phyloP scores from a whole-genome alignment of 345 rosid genomes.

The Brassica carinata region DNA sequence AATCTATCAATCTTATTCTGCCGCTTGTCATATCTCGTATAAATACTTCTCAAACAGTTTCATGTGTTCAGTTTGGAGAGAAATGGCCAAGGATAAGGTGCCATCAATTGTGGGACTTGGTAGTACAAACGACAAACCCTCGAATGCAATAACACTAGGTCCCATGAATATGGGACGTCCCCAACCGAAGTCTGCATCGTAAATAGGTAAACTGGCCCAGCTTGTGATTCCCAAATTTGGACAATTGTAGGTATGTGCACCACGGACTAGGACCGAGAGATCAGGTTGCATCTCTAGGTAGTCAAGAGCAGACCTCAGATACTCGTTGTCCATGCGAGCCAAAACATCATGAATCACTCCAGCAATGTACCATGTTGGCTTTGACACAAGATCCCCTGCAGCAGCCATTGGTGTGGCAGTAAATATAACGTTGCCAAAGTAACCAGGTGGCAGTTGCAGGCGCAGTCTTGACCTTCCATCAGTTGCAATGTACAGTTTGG shows the following conservation, averaged over 20 bases:
- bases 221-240: constrained; percentile 90
- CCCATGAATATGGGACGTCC: constrained; percentile 93
- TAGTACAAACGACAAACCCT: constrained; percentile 72
- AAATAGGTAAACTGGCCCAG: constrained; percentile 84
- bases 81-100: constrained; percentile 73
- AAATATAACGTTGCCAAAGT: constrained; percentile 90
- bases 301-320: constrained; percentile 92
- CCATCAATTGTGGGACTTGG: constrained; percentile 82
- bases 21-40: constrained; percentile 41
- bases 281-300: constrained; percentile 88
- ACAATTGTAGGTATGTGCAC: constrained; percentile 78
- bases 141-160: constrained; percentile 80
- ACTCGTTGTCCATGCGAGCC: constrained; percentile 81
- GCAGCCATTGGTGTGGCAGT: constrained; percentile 80
- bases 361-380: constrained; percentile 88
- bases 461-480: constrained; percentile 79
- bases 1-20: not conserved
- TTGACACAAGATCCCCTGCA: constrained; percentile 67
- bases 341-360: constrained; percentile 71
- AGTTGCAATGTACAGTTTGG: constrained; percentile 81
- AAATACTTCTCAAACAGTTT: constrained; percentile 66
- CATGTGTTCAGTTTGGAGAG: constrained; percentile 78
- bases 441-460: constrained; percentile 81
- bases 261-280: constrained; percentile 69
- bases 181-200: constrained; percentile 95